Percentiles rank a stretch among this genome's conserved stretches.
phyloP scores from a whole-genome alignment of 768 basidiomycete genomes.

The Clathrus columnatus region DNA sequence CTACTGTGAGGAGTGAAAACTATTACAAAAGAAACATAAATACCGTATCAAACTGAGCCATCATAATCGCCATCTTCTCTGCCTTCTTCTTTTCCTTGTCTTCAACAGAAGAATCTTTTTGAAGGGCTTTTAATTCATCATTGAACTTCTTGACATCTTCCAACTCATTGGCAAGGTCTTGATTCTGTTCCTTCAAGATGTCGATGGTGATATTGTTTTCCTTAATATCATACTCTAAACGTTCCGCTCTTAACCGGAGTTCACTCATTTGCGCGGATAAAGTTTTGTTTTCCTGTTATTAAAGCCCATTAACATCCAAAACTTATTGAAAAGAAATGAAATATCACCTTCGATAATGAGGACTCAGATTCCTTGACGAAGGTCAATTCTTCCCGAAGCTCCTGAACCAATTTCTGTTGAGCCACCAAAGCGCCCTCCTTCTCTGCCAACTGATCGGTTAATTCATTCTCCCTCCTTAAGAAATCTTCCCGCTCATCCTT shows the following conservation, averaged over 20 bases:
- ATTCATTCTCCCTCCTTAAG: constrained; percentile 90
- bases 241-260: constrained; percentile 81
- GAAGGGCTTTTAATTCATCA: constrained; percentile 65
- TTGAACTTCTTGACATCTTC: constrained; percentile 83
- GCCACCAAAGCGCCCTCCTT: constrained; percentile 73
- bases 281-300: constrained; percentile 75
- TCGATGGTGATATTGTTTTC: constrained; percentile 89
- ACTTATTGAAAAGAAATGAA: not conserved
- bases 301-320: constrained; percentile 1
- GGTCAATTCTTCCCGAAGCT: constrained; percentile 79
- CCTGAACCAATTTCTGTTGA: constrained; percentile 80
- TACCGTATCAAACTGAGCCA: constrained; percentile 97
- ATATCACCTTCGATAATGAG: constrained; percentile 62
- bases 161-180: constrained; percentile 76
- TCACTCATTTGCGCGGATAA: constrained; percentile 94
- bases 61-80: constrained; percentile 99
- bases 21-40: constrained; percentile 15
- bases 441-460: constrained; percentile 88
- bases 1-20: constrained; percentile 8
- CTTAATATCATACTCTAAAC: constrained; percentile 93
- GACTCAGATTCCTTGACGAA: constrained; percentile 91
- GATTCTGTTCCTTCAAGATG: constrained; percentile 90
- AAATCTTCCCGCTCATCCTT: constrained; percentile 98
- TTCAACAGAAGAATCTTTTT: constrained; percentile 81
- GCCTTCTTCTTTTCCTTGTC: constrained; percentile 99